Evolutionary conservation across 106 monocot species (phyloP), one percentile per base, ranked within the genome.

Genomic region (Dendrobium huoshanense): DNA sequence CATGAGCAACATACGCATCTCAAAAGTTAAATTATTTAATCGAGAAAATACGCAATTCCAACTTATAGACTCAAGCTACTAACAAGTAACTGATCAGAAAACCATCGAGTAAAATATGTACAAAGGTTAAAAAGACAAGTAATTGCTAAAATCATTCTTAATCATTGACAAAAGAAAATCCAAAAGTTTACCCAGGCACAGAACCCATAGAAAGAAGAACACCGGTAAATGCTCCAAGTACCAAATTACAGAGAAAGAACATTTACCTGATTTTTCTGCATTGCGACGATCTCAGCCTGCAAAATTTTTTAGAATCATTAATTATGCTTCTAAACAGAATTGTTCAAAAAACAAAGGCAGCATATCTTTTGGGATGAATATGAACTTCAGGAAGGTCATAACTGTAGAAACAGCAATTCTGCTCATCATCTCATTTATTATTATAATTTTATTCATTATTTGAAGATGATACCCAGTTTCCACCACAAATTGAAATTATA

Each of bases 241-340:
- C 19, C 15, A 56, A 56, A 56, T 19, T 17, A 56, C 61, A 61
- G 61, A 22, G 70, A 70, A 70, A 33, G 15, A 70, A 22, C 2
- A 68, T 13, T 78, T 83, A 92, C 92, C 92, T 88, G 82, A 83
- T 83, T 90, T 75, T 88, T 88, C 80, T 92, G 92, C 81, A 86
- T 76, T 41, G 88, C 79, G 76, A 88, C 41, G 40, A 90, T 84
- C 84, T 89, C 88, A 17, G 40, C 82, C 92, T 92, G 86, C 77
- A 83, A 72, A 73, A 59, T n/a, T 31, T 24, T 76, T 5, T 22
- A 49, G 48, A 48, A 27, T 27, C 20, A 42, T 74, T 74, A 74
- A 74, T 42, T 7, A 44, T 19, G 41, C 43, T 74, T 74, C 43
- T 74, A 74, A 74, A 74, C 25, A 76, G 49, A 22, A 25, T 24